These are phyloP conservation scores for Chytriomyces confervae DNA, from an alignment of 192 early-diverging fungal species.

Conservation along the genomic window DNA sequence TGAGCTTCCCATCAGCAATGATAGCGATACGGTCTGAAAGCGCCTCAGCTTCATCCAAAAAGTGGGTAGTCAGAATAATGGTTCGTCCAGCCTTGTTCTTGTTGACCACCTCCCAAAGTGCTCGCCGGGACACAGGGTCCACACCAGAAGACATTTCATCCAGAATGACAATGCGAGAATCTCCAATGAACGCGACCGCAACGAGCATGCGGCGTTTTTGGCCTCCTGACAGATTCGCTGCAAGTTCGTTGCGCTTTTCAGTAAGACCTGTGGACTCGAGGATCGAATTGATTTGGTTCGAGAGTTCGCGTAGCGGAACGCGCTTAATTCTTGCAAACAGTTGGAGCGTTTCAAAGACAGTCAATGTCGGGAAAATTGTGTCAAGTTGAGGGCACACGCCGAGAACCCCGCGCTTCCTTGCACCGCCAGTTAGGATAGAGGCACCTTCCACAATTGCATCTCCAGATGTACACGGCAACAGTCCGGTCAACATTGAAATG, in stretches of 20 bases:
- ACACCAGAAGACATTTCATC: slow-evolving; percentile 70
- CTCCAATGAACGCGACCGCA: slow-evolving; percentile 61
- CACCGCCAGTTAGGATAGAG: slow-evolving; percentile 7
- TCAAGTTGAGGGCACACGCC: slow-evolving; percentile 66
- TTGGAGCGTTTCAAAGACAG: slow-evolving; percentile 55
- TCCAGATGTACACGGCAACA: slow-evolving; percentile 60
- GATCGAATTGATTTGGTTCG: slow-evolving; percentile 22
- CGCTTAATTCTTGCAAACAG: slow-evolving; percentile 60
- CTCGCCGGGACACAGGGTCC: slow-evolving; percentile 56
- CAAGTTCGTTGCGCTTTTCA: slow-evolving; percentile 47
- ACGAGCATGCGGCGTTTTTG: slow-evolving; percentile 60
- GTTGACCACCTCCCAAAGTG: slow-evolving; percentile 64
- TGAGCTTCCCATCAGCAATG: slow-evolving; percentile 53
- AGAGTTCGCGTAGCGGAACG: slow-evolving; percentile 35
- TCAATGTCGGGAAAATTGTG: slow-evolving; percentile 52
- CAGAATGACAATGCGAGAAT: slow-evolving; percentile 48
- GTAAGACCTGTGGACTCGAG: slow-evolving; percentile 26
- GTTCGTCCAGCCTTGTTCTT: slow-evolving; percentile 52
- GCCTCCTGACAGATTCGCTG: slow-evolving; percentile 55
- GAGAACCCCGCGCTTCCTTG: slow-evolving; percentile 6
- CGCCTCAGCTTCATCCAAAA: slow-evolving; percentile 70
- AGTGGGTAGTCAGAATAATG: slow-evolving; percentile 68
- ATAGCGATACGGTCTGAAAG: slow-evolving; percentile 58
- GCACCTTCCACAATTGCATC: slow-evolving; percentile 55
- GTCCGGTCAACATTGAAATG: slow-evolving; percentile 69